Conservation (phyloP, 371 early-diverging fungal genomes). For the Mortierella sp. region DNA sequence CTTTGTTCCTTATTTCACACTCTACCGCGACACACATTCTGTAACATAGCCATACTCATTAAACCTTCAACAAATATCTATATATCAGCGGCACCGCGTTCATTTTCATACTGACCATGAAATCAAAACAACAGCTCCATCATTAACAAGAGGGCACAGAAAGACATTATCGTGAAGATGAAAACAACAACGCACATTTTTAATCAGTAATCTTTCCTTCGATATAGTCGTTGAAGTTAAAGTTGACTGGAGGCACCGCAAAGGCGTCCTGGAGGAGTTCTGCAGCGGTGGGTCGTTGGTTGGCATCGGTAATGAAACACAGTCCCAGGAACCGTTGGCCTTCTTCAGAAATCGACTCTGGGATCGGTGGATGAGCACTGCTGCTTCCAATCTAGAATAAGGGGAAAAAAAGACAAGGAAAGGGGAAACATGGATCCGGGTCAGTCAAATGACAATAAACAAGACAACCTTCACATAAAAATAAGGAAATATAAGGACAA, state of each 20-base stretch:
- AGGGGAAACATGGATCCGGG: neutral
- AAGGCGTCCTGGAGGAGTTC: constrained; percentile 70
- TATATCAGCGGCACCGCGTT: too few species aligned
- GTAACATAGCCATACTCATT: too few species aligned
- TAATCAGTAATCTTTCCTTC: constrained; percentile 45
- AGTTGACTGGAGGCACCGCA: constrained; percentile 60
- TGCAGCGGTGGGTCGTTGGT: constrained; percentile 73
- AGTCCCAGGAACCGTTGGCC: constrained; percentile 73
- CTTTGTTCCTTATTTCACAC: neutral
- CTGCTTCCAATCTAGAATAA: constrained; percentile 58
- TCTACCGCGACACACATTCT: neutral
- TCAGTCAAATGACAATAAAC: neutral
- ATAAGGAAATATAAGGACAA: too few species aligned
- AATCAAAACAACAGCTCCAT: too few species aligned
- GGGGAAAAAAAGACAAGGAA: neutral
- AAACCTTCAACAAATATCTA: too few species aligned
- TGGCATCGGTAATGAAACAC: constrained; percentile 82
- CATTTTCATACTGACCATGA: too few species aligned
- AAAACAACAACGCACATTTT: neutral
- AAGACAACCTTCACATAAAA: neutral
- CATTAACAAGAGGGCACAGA: too few species aligned
- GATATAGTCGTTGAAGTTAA: constrained; percentile 65
- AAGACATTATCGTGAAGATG: neutral
- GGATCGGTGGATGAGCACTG: constrained; percentile 76
- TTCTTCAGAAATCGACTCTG: constrained; percentile 71